phyloP scores from a whole-genome alignment of 176 grass and related monocot species.

The Guadua angustifolia region DNA sequence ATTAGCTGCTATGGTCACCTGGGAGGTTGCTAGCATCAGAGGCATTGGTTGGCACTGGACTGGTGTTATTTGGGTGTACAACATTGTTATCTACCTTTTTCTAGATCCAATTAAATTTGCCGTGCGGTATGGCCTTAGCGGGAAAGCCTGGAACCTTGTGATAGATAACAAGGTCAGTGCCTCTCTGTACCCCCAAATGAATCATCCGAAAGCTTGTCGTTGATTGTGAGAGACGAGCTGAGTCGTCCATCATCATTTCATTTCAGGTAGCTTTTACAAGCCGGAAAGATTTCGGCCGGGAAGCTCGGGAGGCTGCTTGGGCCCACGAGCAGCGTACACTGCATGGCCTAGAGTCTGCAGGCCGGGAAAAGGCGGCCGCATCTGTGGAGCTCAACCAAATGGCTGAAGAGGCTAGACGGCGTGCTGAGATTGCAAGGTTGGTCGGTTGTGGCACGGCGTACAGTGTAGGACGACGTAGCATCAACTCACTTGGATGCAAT shows the following conservation, averaged over 20 bases:
- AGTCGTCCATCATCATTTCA: background rate
- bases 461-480: no score
- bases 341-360: slow-evolving; percentile 45
- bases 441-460: no score
- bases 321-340: slow-evolving; percentile 54
- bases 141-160: slow-evolving; percentile 66
- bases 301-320: slow-evolving; percentile 55
- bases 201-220: background rate
- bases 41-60: slow-evolving; percentile 75
- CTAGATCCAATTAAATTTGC: slow-evolving; percentile 69
- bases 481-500: no score
- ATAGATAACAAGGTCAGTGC: slow-evolving; percentile 41
- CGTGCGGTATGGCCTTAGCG: slow-evolving; percentile 57
- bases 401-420: slow-evolving; percentile 58
- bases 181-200: background rate
- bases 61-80: slow-evolving; percentile 67
- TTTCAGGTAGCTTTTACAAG: slow-evolving; percentile 56
- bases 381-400: slow-evolving; percentile 45
- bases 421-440: slow-evolving; percentile 61
- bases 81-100: slow-evolving; percentile 52
- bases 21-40: slow-evolving; percentile 53
- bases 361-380: slow-evolving; percentile 43
- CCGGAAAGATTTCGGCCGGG: slow-evolving; percentile 55
- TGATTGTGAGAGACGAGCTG: no score
- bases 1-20: slow-evolving; percentile 39